Evolutionary conservation across 2,329 filamentous ascomycete species (phyloP).

Genomic region (Westerdykella ornata): DNA sequence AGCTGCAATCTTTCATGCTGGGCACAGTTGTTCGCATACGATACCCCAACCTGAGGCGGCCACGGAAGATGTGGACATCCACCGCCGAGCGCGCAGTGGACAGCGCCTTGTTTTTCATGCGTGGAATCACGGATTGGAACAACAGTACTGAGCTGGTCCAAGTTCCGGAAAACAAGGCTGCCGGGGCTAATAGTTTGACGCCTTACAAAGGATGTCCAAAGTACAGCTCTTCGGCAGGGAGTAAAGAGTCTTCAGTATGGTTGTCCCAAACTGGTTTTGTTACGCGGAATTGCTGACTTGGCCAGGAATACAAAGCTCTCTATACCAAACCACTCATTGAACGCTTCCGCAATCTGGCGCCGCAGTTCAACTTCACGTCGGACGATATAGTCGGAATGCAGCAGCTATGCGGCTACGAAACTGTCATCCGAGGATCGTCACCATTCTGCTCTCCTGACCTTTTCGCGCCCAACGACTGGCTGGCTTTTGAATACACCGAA

Average conservation of each 20-base stretch:
- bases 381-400: constrained; percentile 60
- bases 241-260: constrained; percentile 45
- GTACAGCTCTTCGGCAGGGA: constrained; percentile 54
- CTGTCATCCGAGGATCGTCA: constrained; percentile 56
- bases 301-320: constrained; percentile 42
- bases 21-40: constrained; percentile 54
- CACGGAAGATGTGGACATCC: constrained; percentile 55
- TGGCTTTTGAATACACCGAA: constrained; percentile 59
- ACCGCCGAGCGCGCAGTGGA: constrained; percentile 56
- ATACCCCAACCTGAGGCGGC: constrained; percentile 50
- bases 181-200: constrained; percentile 56
- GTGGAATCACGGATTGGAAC: constrained; percentile 50
- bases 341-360: constrained; percentile 49
- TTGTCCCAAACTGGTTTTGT: neutral
- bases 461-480: constrained; percentile 57
- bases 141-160: constrained; percentile 50
- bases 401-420: constrained; percentile 60
- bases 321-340: constrained; percentile 58
- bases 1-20: constrained; percentile 53
- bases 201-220: constrained; percentile 60
- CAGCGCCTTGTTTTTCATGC: constrained; percentile 53
- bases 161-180: constrained; percentile 51
- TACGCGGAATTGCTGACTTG: constrained; percentile 2
- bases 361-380: constrained; percentile 56
- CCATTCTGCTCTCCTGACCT: constrained; percentile 55